phyloP scores from a whole-genome alignment of 257 asterid genomes.

The Salvia hispanica region DNA sequence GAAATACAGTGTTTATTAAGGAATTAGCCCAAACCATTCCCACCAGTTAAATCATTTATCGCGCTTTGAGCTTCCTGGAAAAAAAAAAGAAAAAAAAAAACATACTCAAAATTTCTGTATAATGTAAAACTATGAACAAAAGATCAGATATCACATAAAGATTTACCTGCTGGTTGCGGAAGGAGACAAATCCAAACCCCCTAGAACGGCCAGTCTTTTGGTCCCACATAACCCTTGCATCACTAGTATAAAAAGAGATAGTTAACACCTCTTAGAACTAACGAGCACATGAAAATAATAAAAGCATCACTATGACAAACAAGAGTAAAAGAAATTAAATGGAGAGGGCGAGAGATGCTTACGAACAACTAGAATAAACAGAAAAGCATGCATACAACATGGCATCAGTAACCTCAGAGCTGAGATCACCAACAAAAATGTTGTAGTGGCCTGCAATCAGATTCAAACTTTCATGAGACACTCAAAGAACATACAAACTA shows the following conservation, averaged over 20 bases:
- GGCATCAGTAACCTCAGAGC: slow-evolving; percentile 96
- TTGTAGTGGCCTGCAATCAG: slow-evolving; percentile 70
- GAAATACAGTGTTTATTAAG: too few relatives aligned
- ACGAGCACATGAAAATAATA: slow-evolving; percentile 12
- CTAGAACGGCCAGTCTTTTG: slow-evolving; percentile 95
- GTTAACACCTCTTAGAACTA: slow-evolving; percentile 27
- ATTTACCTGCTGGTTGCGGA: slow-evolving; percentile 89
- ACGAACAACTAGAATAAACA: slow-evolving; percentile 81
- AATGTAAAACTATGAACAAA: too few relatives aligned
- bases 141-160: too few relatives aligned
- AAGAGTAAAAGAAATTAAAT: not conserved
- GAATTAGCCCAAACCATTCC: too few relatives aligned
- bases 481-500: not conserved
- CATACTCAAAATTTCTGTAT: too few relatives aligned
- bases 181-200: slow-evolving; percentile 96
- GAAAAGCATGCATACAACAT: slow-evolving; percentile 82
- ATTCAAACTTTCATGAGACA: slow-evolving; percentile 17
- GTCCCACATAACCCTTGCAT: slow-evolving; percentile 98
- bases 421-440: slow-evolving; percentile 94
- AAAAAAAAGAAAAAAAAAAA: too few relatives aligned
- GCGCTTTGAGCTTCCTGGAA: too few relatives aligned
- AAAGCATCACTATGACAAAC: not conserved
- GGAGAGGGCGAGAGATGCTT: slow-evolving; percentile 46
- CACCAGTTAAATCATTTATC: too few relatives aligned
- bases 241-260: slow-evolving; percentile 49